A percentile compares a stretch with the other conserved stretches of the same genome.
These are phyloP conservation scores for Lasiosphaeria hispida DNA, from an alignment of 495 filamentous ascomycete genomes.

Conservation along the genomic window DNA sequence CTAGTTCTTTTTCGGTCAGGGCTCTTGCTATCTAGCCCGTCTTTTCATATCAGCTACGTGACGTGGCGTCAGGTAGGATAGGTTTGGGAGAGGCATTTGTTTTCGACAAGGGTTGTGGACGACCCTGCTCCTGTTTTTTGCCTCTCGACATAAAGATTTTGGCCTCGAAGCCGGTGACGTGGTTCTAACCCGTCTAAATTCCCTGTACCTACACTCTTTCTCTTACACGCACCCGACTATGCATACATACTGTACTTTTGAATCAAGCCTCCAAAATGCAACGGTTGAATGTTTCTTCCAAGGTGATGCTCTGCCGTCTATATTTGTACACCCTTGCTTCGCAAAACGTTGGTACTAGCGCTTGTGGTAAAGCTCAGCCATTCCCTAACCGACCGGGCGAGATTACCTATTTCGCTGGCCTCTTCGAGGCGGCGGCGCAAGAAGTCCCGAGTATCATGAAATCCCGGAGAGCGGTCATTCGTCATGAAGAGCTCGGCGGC, in stretches of 20 bases:
- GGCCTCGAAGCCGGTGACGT: too few species aligned
- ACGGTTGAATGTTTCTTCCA: too few species aligned
- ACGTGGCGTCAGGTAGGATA: neutral
- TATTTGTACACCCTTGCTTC: constrained; percentile 63
- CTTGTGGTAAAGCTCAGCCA: constrained; percentile 78
- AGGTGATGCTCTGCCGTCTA: constrained; percentile 19
- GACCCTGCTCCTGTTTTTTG: too few species aligned
- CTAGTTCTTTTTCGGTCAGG: neutral
- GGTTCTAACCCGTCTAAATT: too few species aligned
- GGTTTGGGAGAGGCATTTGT: neutral
- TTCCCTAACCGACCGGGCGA: constrained; percentile 59
- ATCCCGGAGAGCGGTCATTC: constrained; percentile 66
- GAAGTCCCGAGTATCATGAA: constrained; percentile 73
- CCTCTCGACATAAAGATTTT: too few species aligned
- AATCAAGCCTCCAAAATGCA: too few species aligned
- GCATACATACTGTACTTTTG: too few species aligned
- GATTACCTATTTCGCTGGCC: constrained; percentile 53
- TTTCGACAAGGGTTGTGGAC: neutral
- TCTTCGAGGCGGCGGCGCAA: constrained; percentile 74
- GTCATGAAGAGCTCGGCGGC: constrained; percentile 92
- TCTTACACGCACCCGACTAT: too few species aligned
- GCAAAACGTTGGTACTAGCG: constrained; percentile 58
- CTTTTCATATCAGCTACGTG: too few species aligned
- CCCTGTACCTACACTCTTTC: too few species aligned
- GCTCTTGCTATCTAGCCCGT: neutral